These are phyloP conservation scores for Solanum gandarillasii DNA, from an alignment of 257 asterid genomes.

Conservation along the genomic window DNA sequence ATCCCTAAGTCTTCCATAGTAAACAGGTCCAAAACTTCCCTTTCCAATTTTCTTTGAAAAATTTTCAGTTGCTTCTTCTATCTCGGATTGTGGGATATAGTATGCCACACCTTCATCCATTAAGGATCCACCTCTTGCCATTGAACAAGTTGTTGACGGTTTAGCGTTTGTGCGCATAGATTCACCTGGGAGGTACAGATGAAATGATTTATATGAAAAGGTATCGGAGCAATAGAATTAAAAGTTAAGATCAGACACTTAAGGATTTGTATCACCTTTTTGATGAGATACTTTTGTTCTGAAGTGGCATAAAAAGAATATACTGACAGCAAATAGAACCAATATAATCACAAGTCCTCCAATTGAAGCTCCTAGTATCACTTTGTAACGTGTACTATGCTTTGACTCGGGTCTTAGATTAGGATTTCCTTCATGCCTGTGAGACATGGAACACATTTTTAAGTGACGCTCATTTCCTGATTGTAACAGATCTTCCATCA, in stretches of 20 bases:
- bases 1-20: constrained; percentile 75
- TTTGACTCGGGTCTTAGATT: constrained; percentile 34
- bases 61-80: constrained; percentile 66
- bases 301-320: constrained; percentile 34
- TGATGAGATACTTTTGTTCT: constrained; percentile 26
- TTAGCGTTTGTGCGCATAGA: constrained; percentile 48
- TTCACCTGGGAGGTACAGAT: constrained; percentile 26
- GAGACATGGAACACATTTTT: background rate
- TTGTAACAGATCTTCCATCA: background rate
- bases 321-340: constrained; percentile 42
- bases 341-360: constrained; percentile 51
- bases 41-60: constrained; percentile 76
- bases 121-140: constrained; percentile 62
- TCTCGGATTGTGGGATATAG: constrained; percentile 59
- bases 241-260: background rate
- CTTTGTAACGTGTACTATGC: constrained; percentile 25
- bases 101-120: constrained; percentile 92
- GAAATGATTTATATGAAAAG: background rate
- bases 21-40: constrained; percentile 97
- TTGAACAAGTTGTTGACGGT: constrained; percentile 32
- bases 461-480: background rate
- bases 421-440: constrained; percentile 74
- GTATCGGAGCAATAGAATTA: background rate
- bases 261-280: constrained; percentile 12
- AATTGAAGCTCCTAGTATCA: constrained; percentile 41